Percentiles rank a stretch among this genome's conserved stretches.
These are phyloP conservation scores for Lachnellula willkommii DNA, from an alignment of 2,329 filamentous ascomycete genomes.

Conservation along the genomic window DNA sequence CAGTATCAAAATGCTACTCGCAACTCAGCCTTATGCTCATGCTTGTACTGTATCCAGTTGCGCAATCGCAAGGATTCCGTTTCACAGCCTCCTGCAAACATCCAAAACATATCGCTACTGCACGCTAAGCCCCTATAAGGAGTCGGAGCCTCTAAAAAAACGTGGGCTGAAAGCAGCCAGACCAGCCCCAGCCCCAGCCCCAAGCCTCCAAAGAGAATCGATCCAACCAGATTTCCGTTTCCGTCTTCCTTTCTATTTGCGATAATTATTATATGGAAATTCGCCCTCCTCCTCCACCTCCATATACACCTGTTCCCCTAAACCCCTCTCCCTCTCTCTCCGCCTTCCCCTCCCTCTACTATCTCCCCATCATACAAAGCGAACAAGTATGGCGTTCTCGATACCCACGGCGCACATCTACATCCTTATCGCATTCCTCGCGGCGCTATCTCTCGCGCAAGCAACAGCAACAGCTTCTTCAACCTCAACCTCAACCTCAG, in stretches of 20 bases:
- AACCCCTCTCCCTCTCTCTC: neutral
- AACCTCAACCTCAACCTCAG: neutral
- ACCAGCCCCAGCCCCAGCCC: neutral
- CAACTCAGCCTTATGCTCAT: too few species aligned
- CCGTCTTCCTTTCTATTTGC: too few species aligned
- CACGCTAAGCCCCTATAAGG: too few species aligned
- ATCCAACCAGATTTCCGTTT: neutral
- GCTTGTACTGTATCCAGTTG: too few species aligned
- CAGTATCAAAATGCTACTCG: too few species aligned
- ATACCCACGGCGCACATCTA: neutral
- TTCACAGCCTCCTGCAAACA: too few species aligned
- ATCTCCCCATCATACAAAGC: neutral
- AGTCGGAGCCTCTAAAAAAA: too few species aligned
- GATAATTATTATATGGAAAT: neutral
- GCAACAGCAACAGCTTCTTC: neutral
- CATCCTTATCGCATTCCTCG: slow-evolving; percentile 1
- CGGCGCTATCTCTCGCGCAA: neutral
- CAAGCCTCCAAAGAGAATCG: neutral
- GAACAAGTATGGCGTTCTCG: neutral
- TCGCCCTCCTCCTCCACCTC: neutral
- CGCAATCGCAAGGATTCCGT: too few species aligned
- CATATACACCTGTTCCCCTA: neutral
- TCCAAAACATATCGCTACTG: too few species aligned
- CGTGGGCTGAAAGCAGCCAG: too few species aligned
- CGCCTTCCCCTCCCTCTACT: neutral